Percentiles rank a stretch among this genome's conserved stretches.
Conservation (phyloP, 805 yeast genomes). For the Ogataea corticis region DNA sequence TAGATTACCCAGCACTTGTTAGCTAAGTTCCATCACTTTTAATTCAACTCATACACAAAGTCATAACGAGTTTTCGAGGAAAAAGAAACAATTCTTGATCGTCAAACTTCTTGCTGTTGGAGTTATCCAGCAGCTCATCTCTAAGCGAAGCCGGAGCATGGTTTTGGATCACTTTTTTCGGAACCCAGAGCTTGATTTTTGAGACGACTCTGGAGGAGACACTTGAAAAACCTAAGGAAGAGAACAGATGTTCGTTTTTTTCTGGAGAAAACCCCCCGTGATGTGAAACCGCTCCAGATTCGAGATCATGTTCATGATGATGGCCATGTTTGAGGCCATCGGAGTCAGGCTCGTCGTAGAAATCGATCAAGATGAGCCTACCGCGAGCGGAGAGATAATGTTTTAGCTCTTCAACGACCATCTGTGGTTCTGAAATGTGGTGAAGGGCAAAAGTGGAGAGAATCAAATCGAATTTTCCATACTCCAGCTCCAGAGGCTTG, state of each 20-base stretch:
- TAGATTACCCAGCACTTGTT: too few species aligned
- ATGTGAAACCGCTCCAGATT: neutral
- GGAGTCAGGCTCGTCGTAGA: conserved; percentile 35
- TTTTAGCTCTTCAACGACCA: conserved; percentile 34
- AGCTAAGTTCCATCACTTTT: too few species aligned
- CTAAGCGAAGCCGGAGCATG: neutral
- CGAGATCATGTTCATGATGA: neutral
- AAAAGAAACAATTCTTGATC: neutral
- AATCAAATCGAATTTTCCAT: conserved; percentile 34
- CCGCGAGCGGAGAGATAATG: conserved; percentile 39
- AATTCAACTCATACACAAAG: conserved; percentile 2
- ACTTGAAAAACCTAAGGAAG: neutral
- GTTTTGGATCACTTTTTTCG: neutral
- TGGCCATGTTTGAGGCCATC: too few species aligned
- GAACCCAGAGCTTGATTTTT: conserved; percentile 3
- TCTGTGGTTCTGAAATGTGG: conserved; percentile 37
- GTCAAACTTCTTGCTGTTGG: neutral
- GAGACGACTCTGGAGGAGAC: neutral
- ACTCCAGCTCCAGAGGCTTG: conserved; percentile 11
- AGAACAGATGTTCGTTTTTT: neutral
- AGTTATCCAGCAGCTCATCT: neutral
- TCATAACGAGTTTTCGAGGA: neutral
- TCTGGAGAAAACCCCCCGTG: conserved; percentile 2
- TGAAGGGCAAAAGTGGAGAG: conserved; percentile 41
- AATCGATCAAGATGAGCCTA: conserved; percentile 38